phyloP scores from a whole-genome alignment of 2,329 filamentous ascomycete genomes.

The Phaeophleospora eucalypticola region DNA sequence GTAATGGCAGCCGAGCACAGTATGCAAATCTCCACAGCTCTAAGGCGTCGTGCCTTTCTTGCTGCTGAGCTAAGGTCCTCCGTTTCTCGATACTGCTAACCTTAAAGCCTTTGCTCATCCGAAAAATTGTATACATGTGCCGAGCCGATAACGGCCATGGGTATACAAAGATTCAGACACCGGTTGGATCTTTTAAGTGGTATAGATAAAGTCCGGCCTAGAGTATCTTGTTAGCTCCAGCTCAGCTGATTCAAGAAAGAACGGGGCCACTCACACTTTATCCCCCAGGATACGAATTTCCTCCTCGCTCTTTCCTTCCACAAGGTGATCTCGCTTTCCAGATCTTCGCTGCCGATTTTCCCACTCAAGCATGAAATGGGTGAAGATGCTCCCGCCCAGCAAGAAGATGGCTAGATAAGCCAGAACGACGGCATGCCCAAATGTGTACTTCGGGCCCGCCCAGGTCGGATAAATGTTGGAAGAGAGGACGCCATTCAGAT shows the following conservation, averaged over 20 bases:
- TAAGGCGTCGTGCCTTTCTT: too few species aligned
- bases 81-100: too few species aligned
- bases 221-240: background rate
- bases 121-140: too few species aligned
- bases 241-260: background rate
- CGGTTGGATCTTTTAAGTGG: too few species aligned
- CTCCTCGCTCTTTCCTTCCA: constrained; percentile 13
- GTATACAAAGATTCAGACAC: too few species aligned
- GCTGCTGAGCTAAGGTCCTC: too few species aligned
- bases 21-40: too few species aligned
- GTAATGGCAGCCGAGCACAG: too few species aligned
- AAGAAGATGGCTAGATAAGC: constrained; percentile 68
- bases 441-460: constrained; percentile 49
- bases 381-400: constrained; percentile 64
- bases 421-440: constrained; percentile 72
- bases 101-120: too few species aligned
- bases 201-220: constrained; percentile 12
- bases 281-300: constrained; percentile 13
- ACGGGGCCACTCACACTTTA: constrained; percentile 5
- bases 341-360: constrained; percentile 67
- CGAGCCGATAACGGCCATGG: too few species aligned
- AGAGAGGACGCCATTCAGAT: constrained; percentile 76
- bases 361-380: constrained; percentile 56
- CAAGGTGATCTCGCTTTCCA: constrained; percentile 58
- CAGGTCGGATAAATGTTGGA: constrained; percentile 69